Percentiles rank a stretch among this genome's conserved stretches.
Conservation (phyloP, 1,139 yeast genomes). For the Diutina pseudorugosa region DNA sequence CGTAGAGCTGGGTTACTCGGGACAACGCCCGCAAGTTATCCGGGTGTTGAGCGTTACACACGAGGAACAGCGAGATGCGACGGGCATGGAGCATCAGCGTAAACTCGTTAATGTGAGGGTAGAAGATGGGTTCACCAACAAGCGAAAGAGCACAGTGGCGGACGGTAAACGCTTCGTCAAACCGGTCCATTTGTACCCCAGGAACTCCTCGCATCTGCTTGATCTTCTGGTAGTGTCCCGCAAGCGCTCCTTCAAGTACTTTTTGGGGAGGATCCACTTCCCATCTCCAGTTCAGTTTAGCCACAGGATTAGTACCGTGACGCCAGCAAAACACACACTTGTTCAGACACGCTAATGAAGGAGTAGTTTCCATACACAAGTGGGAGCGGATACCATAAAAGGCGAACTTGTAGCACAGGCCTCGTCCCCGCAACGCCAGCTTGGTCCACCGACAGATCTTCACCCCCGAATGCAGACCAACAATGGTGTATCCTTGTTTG, state of each 20-base stretch:
- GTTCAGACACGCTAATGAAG: constrained; percentile 85
- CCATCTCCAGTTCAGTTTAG: constrained; percentile 90
- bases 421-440: constrained; percentile 86
- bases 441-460: constrained; percentile 96
- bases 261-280: constrained; percentile 82
- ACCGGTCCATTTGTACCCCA: constrained; percentile 81
- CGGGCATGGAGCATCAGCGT: constrained; percentile 66
- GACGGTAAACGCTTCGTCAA: constrained; percentile 81
- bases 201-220: constrained; percentile 95
- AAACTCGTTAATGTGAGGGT: constrained; percentile 82
- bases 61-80: constrained; percentile 75
- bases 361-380: constrained; percentile 93
- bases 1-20: constrained; percentile 83
- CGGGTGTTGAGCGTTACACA: constrained; percentile 94
- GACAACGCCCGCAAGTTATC: constrained; percentile 56
- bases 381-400: constrained; percentile 86
- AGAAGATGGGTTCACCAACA: constrained; percentile 91
- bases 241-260: constrained; percentile 73
- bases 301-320: constrained; percentile 95
- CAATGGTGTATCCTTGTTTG: constrained; percentile 86
- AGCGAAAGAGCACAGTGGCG: constrained; percentile 85
- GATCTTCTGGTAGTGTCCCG: constrained; percentile 82
- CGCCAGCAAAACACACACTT: constrained; percentile 97
- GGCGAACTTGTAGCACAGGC: constrained; percentile 88
- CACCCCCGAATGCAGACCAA: constrained; percentile 92